Percentiles rank a stretch among this genome's conserved stretches.
These are phyloP conservation scores for Fomitopsis pulvina DNA, from an alignment of 768 basidiomycete genomes.

Conservation along the genomic window DNA sequence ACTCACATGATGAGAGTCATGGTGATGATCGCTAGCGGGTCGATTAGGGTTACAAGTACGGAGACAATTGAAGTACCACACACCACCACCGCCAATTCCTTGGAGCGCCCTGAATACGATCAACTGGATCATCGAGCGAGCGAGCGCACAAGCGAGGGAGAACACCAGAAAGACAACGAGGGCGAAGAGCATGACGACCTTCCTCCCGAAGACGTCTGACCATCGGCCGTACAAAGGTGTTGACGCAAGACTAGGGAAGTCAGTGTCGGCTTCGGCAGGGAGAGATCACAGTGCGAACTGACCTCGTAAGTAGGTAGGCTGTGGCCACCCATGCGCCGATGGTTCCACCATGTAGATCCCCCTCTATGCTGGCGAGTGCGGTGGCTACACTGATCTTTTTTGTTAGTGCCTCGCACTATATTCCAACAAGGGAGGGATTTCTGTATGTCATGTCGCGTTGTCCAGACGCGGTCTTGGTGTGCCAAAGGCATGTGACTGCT, in stretches of 20 bases:
- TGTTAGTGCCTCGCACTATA: too few species aligned
- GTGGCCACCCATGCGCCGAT: slow-evolving; percentile 14
- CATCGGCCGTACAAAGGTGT: slow-evolving; percentile 16
- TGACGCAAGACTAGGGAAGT: not conserved
- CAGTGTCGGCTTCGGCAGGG: not conserved
- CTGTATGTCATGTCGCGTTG: too few species aligned
- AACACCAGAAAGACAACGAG: slow-evolving; percentile 11
- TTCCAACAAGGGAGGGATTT: too few species aligned
- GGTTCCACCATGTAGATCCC: slow-evolving; percentile 11
- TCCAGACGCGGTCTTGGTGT: too few species aligned
- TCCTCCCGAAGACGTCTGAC: slow-evolving; percentile 18
- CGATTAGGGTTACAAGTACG: not conserved
- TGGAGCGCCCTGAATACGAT: slow-evolving; percentile 17
- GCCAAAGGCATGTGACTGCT: too few species aligned
- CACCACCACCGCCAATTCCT: slow-evolving; percentile 1
- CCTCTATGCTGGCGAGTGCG: slow-evolving; percentile 13
- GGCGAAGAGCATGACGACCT: slow-evolving; percentile 8
- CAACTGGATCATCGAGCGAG: slow-evolving; percentile 14
- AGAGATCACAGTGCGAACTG: too few species aligned
- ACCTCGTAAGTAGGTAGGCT: slow-evolving; percentile 13
- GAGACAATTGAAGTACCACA: too few species aligned
- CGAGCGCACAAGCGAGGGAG: slow-evolving; percentile 14
- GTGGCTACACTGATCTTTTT: slow-evolving; percentile 18
- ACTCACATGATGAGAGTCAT: slow-evolving; percentile 16
- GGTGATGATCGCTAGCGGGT: slow-evolving; percentile 9